phyloP scores from a whole-genome alignment of 257 asterid genomes.

The Ligustrum vulgare region DNA sequence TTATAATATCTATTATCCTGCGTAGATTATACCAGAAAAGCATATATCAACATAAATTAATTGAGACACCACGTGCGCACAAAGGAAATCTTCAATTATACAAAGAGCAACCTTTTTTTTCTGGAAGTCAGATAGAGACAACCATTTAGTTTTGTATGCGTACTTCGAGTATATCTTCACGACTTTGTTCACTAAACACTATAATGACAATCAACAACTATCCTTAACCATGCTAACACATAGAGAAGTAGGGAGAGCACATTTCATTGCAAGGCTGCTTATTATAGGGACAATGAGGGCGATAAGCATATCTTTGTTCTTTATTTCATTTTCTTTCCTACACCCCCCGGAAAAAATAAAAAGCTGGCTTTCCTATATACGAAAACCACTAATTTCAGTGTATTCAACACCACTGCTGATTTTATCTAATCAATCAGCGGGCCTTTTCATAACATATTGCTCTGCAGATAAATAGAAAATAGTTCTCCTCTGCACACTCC shows the following conservation, averaged over 20 bases:
- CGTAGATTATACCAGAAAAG: neutral
- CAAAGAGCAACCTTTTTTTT: neutral
- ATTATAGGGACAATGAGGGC: neutral
- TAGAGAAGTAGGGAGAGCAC: neutral
- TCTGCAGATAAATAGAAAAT: too few relatives aligned
- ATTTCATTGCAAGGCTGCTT: neutral
- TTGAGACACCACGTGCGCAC: neutral
- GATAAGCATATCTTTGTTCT: neutral
- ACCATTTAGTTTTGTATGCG: neutral
- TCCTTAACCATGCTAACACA: neutral
- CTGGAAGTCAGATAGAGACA: neutral
- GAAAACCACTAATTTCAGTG: neutral
- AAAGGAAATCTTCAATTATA: neutral
- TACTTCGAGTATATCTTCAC: neutral
- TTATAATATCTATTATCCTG: neutral
- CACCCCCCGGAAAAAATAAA: neutral
- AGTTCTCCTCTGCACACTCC: neutral
- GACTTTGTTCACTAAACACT: neutral
- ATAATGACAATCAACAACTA: neutral
- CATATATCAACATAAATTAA: too few relatives aligned
- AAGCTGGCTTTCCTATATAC: too few relatives aligned
- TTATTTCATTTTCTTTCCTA: neutral
- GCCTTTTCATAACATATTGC: neutral
- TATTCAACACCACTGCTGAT: neutral
- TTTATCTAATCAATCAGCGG: neutral